These are phyloP conservation scores for Entomortierella parvispora DNA, from an alignment of 192 early-diverging fungal species.

Conservation along the genomic window DNA sequence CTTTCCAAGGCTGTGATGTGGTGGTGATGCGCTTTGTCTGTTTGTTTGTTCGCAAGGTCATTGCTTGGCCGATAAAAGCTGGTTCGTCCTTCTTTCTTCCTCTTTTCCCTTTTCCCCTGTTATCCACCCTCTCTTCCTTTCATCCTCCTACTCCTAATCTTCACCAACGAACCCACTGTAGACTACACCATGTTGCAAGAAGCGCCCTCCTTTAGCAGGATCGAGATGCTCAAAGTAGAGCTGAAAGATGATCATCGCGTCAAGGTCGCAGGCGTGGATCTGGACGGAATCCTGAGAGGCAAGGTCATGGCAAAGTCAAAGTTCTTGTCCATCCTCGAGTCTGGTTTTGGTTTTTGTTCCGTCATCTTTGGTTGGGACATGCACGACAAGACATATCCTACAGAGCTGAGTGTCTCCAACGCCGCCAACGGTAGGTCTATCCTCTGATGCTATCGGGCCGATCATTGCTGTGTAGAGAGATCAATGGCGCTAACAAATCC, in stretches of 20 bases:
- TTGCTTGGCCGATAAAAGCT: background rate
- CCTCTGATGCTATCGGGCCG: background rate
- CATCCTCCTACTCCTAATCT: background rate
- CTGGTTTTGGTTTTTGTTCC: conserved; percentile 84
- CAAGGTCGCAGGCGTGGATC: conserved; percentile 73
- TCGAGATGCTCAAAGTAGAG: conserved; percentile 37
- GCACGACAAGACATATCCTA: conserved; percentile 73
- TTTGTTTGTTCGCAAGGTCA: background rate
- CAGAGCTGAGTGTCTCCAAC: conserved; percentile 53
- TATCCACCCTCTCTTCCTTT: background rate
- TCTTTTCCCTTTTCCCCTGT: too few species aligned
- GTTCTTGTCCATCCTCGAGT: conserved; percentile 67
- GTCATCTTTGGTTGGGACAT: conserved; percentile 87
- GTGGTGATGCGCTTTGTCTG: background rate
- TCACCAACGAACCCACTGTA: too few species aligned
- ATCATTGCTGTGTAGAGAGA: background rate
- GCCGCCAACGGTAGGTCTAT: conserved; percentile 44
- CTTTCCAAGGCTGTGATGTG: too few species aligned
- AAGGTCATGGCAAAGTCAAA: conserved; percentile 76
- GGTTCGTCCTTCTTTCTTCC: background rate
- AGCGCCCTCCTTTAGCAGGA: background rate
- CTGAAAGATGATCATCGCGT: conserved; percentile 59
- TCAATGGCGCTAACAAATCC: background rate
- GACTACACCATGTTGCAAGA: background rate
- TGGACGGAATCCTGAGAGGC: conserved; percentile 78